Percentiles rank a stretch among this genome's conserved stretches.
Conservation (phyloP, 208 protist species). For the Leptomonas seymouri region DNA sequence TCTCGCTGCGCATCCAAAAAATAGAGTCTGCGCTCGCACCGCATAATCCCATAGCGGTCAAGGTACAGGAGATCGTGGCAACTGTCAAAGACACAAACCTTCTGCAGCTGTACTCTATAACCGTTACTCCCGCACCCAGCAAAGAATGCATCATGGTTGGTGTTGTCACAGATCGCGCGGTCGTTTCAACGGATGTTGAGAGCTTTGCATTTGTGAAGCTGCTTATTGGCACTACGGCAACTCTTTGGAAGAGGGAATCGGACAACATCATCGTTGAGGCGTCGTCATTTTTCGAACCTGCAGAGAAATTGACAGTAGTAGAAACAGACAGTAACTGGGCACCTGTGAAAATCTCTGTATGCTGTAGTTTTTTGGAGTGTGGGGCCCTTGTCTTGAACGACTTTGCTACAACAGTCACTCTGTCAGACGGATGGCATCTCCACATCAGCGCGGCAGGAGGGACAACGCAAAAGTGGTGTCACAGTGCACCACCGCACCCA, state of each 20-base stretch:
- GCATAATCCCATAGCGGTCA: background rate
- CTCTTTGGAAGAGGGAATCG: constrained; percentile 20
- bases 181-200: constrained; percentile 29
- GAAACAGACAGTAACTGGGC: background rate
- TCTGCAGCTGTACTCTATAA: constrained; percentile 23
- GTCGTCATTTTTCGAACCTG: background rate
- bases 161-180: constrained; percentile 14
- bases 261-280: background rate
- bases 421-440: constrained; percentile 47
- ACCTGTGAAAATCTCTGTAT: constrained; percentile 2
- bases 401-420: constrained; percentile 17
- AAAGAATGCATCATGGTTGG: background rate
- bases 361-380: constrained; percentile 27
- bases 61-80: constrained; percentile 12
- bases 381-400: constrained; percentile 27
- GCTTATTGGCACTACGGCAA: constrained; percentile 2
- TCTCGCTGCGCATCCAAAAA: constrained; percentile 11
- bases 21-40: background rate
- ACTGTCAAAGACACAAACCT: constrained; percentile 11
- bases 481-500: constrained; percentile 27
- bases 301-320: background rate
- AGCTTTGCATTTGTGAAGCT: constrained; percentile 26
- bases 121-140: background rate
- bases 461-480: constrained; percentile 36
- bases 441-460: constrained; percentile 32